Base-by-base conservation (phyloP, 345 rosid species). In the Aurinia saxatilis region DNA sequence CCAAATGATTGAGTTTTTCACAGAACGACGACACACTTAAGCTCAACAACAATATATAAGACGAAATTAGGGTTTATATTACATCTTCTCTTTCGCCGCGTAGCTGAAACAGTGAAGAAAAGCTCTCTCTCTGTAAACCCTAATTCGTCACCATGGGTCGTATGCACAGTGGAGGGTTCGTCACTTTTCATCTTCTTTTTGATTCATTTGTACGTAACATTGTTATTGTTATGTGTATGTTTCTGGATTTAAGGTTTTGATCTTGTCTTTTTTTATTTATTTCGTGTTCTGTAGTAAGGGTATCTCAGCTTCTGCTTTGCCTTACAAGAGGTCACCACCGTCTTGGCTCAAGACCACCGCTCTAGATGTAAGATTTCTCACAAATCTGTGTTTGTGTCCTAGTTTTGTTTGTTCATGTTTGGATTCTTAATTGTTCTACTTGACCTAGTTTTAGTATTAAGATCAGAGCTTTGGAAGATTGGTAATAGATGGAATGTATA, bases 261-360 rank as follows among this genome's bases (percentile, higher is more conserved):
- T 53, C 27, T 55, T 6, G 15, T 44, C 3, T 54, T 18, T 27
- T 54, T 31, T 4, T 19, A n/a, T 27, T 18, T 8, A 29, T 11
- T 12, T 65, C 31, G 45, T 53, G 4, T 60, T 40, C 3, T 48
- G 19, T 31, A 82, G 87, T 17, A 89, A 89, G 85, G 95, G 96
- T 66, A 86, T 89, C 48, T 89, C 96, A 0, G 86, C 96, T 42
- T 86, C 96, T 16, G 95, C 95, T 67, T 57, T 86, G 65, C 96
- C 96, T 1, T 89, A 86, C 84, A 89, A 86, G 81, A 70, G 95
- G 46, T 86, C 96, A 9, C 75, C 96, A 3, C 95, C 95, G 1
- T 73, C 81, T 16, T 89, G 96, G 96, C 83, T 89, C 56, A 89
- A 89, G 79, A 78, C 75, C 60, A 54, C 71, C 14, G 8, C 82